Conservation (phyloP, 2,329 filamentous ascomycete genomes). For the Fusarium stilboides region DNA sequence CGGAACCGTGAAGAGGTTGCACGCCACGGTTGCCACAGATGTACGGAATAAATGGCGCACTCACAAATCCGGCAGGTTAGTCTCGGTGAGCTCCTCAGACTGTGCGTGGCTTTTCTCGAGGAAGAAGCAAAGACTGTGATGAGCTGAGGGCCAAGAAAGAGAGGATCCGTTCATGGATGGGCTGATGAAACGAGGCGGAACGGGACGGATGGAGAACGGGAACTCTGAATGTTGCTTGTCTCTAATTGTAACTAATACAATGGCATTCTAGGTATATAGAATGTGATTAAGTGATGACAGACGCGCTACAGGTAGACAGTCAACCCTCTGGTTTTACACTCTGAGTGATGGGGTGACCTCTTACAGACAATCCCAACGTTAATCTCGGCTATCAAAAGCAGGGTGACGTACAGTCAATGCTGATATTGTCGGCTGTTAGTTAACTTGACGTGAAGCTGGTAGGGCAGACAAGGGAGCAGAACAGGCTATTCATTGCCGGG, state of each 20-base stretch:
- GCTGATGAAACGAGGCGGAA: constrained; percentile 31
- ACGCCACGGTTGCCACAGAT: constrained; percentile 38
- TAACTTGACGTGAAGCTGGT: constrained; percentile 1
- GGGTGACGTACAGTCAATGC: background rate
- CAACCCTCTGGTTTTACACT: background rate
- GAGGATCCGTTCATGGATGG: constrained; percentile 7
- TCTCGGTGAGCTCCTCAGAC: background rate
- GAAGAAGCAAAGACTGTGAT: background rate
- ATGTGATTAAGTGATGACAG: constrained; percentile 8
- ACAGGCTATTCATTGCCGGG: constrained; percentile 2
- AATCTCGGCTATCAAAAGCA: constrained; percentile 17
- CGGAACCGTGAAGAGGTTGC: constrained; percentile 32
- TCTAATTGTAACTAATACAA: constrained; percentile 9
- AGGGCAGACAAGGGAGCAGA: constrained; percentile 5
- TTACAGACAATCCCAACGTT: constrained; percentile 6
- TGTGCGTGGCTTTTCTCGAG: constrained; percentile 4
- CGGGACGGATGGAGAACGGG: constrained; percentile 27
- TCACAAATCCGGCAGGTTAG: constrained; percentile 31
- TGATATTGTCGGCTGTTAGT: constrained; percentile 8
- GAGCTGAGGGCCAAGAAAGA: background rate
- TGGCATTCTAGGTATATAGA: background rate
- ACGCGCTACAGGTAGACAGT: too few species aligned
- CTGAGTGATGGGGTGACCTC: constrained; percentile 12
- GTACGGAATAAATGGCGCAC: constrained; percentile 41
- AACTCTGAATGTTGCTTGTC: constrained; percentile 11